Evolutionary conservation across 2,329 filamentous ascomycete species (phyloP).

Genomic region (Ascocoryne sarcoides): DNA sequence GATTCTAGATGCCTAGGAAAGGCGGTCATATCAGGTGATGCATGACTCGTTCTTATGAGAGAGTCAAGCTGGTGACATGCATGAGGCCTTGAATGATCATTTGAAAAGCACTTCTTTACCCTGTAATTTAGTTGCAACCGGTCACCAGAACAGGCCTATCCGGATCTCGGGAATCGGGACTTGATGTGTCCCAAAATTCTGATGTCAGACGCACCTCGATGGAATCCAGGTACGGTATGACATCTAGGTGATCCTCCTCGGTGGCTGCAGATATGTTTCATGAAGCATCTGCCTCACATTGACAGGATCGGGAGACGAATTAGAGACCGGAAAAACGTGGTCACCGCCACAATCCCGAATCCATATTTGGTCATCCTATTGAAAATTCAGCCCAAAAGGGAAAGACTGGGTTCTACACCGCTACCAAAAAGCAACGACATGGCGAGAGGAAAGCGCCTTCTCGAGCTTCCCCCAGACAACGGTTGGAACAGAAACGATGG

Average conservation of each 20-base stretch:
- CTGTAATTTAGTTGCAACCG: too few species aligned
- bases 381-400: not conserved
- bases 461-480: not conserved
- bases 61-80: too few species aligned
- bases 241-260: not conserved
- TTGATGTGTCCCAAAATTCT: not conserved
- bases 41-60: too few species aligned
- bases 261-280: conserved; percentile 8
- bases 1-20: too few species aligned
- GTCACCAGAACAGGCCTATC: not conserved
- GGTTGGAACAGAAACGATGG: conserved; percentile 3
- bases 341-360: conserved; percentile 8
- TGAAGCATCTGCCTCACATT: not conserved
- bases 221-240: not conserved
- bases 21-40: too few species aligned
- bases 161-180: not conserved
- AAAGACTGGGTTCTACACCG: not conserved
- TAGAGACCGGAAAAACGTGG: conserved; percentile 3
- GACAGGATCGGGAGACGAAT: not conserved
- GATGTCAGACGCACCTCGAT: too few species aligned
- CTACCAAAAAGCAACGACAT: not conserved
- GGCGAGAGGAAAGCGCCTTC: not conserved
- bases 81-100: too few species aligned
- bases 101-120: too few species aligned
- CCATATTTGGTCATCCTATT: conserved; percentile 2